Conservation (phyloP, 164 flowering plant genomes). For the Liriodendron chinense region DNA sequence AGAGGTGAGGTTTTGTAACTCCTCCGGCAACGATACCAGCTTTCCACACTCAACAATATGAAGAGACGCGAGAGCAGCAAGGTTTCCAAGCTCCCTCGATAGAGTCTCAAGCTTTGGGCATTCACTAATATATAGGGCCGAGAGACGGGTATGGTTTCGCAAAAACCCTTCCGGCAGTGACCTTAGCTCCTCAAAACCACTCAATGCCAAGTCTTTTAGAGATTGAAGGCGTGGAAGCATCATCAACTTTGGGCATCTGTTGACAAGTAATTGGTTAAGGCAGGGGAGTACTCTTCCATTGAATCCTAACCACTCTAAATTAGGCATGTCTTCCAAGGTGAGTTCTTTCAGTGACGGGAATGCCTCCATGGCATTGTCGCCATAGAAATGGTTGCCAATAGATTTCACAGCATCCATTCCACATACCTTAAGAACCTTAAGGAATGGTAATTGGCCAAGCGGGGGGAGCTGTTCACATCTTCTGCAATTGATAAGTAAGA, state of each 20-base stretch:
- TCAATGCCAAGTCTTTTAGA: not conserved
- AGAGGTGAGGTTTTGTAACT: constrained; percentile 3
- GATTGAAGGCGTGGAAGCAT: not conserved
- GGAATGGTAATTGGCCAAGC: constrained; percentile 22
- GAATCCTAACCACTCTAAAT: constrained; percentile 3
- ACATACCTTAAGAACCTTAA: constrained; percentile 6
- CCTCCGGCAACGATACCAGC: not conserved
- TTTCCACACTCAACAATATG: not conserved
- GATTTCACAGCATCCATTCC: constrained; percentile 9
- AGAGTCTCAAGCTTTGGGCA: not conserved
- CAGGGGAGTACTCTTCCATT: not conserved
- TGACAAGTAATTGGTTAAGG: not conserved
- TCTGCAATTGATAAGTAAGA: constrained; percentile 8
- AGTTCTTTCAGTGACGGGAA: constrained; percentile 15
- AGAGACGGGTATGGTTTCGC: not conserved
- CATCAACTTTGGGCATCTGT: not conserved
- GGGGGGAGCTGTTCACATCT: constrained; percentile 15
- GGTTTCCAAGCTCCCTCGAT: constrained; percentile 1
- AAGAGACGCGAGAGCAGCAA: not conserved
- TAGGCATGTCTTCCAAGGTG: not conserved
- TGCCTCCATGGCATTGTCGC: not conserved
- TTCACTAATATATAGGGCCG: not conserved
- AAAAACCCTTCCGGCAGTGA: constrained; percentile 6
- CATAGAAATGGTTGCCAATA: constrained; percentile 3
- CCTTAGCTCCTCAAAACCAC: not conserved